Evolutionary conservation across 345 rosid species (phyloP), one percentile per base, ranked within the genome.

Genomic region (Lepidium didymum): DNA sequence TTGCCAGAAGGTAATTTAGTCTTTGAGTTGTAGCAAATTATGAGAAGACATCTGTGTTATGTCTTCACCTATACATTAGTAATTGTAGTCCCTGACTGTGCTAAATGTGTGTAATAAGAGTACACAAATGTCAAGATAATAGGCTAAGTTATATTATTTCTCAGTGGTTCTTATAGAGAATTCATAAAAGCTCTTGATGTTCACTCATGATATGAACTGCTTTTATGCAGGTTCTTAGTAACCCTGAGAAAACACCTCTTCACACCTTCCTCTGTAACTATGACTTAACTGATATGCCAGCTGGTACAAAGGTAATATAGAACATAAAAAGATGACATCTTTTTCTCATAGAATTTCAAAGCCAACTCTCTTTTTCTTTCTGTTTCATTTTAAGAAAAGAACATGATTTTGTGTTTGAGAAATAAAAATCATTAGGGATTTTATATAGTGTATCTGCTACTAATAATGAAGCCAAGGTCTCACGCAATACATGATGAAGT

Each of bases 181-280:
- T 47, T 58, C 12, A 2, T 8, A 21, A 35, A 56, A 29, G 13
- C 53, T 54, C 5, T 36, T 40, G 6, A 56, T 52, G 44, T 55
- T 64, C 45, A 44, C 69, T 67, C 53, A 67, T 60, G 57, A n/a
- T 58, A 47, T 60, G 27, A 53, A 67, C 56, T 33, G 43, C 15
- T 44, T 52, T 46, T 52, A 8, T 77, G 74, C 84, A 90, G 96
- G 98, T 92, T 68, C 86, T 92, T 36, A 93, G 98, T 86, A 93
- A 93, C 75, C 98, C 98, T 42, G 98, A 93, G 77, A 93, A 88
- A 80, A 93, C 98, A 7, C 98, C 97, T 25, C 80, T 93, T 63
- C 98, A 93, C 87, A 93, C 88, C 14, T 90, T 88, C 81, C 80
- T 93, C 62, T 93, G 98, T 85, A 85, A 84, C 81, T 93, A 93